Evolutionary conservation across 305 asterid genomes (phyloP).

Genomic region (Solanum hybrid): DNA sequence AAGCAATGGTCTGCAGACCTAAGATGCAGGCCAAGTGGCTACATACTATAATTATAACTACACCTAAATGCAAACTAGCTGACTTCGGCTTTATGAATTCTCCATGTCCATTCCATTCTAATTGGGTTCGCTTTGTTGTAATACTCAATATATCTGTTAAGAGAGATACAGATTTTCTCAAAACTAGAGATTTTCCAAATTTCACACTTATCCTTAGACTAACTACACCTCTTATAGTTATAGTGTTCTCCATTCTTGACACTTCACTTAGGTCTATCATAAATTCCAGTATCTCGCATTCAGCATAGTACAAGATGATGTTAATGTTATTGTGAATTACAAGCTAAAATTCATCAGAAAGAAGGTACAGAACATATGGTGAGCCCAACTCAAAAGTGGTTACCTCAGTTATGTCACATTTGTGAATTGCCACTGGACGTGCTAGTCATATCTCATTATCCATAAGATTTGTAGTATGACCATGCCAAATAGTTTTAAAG

Average conservation of each 20-base stretch:
- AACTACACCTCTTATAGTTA: background rate
- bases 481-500: background rate
- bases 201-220: background rate
- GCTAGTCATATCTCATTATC: background rate
- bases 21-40: background rate
- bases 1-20: background rate
- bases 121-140: background rate
- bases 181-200: background rate
- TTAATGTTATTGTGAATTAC: background rate
- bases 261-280: background rate
- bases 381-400: background rate
- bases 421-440: background rate
- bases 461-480: background rate
- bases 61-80: background rate
- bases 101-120: background rate
- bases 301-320: background rate
- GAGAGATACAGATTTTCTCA: background rate
- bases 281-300: background rate
- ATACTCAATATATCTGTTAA: background rate
- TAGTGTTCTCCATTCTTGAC: background rate
- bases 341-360: background rate
- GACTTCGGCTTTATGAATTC: background rate
- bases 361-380: background rate
- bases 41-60: background rate
- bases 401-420: background rate